phyloP scores from a whole-genome alignment of 1,284 basidiomycete genomes.

The Porodaedalea pini region DNA sequence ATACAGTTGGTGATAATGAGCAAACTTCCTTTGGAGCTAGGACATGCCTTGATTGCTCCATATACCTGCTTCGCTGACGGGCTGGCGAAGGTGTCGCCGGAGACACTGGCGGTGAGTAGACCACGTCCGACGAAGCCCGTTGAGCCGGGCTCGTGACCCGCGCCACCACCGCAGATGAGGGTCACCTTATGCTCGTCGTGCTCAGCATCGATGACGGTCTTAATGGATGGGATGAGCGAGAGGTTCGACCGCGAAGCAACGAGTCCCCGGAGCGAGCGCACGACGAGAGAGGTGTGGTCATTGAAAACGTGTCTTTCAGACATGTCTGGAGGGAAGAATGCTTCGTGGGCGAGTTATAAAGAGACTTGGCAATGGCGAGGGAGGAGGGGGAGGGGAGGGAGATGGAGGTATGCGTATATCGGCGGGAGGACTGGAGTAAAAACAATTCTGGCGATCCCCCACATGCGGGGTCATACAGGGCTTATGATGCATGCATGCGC shows the following conservation, averaged over 20 bases:
- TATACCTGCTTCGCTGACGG: not conserved
- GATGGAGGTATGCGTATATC: too few relatives aligned
- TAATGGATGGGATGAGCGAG: conserved; percentile 34
- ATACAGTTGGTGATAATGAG: not conserved
- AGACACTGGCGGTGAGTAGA: not conserved
- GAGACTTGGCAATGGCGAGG: too few relatives aligned
- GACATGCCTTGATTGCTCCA: not conserved
- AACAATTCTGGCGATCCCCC: too few relatives aligned
- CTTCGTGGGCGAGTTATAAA: too few relatives aligned
- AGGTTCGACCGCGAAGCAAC: conserved; percentile 35
- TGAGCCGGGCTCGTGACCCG: not conserved
- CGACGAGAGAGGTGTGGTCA: conserved; percentile 36
- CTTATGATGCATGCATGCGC: too few relatives aligned
- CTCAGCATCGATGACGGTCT: conserved; percentile 36
- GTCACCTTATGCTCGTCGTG: conserved; percentile 20
- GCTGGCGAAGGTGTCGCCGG: not conserved
- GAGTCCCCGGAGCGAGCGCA: conserved; percentile 33
- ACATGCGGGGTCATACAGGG: too few relatives aligned
- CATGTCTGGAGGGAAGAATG: too few relatives aligned
- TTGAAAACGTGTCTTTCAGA: conserved; percentile 37
- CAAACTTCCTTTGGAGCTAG: not conserved
- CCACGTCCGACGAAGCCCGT: not conserved
- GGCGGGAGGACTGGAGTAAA: too few relatives aligned
- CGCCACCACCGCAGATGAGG: not conserved
- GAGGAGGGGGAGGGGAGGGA: too few relatives aligned